phyloP scores from a whole-genome alignment of 495 filamentous ascomycete species.

The Aspergillus cavernicola region DNA sequence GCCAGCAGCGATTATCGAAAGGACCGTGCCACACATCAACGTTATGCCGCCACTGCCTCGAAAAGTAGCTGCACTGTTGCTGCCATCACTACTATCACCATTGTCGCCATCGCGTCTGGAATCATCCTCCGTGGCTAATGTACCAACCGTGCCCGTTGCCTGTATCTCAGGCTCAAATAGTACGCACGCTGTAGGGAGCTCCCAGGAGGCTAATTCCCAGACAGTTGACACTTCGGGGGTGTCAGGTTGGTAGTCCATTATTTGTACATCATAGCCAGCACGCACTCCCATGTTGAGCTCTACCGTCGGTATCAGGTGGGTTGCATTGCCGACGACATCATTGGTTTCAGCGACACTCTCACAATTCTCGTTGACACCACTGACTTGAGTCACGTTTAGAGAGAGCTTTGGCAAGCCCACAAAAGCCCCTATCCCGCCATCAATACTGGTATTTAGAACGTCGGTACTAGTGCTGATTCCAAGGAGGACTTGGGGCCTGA shows the following conservation, averaged over 20 bases:
- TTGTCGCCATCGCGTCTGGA: background rate
- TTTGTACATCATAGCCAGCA: constrained; percentile 14
- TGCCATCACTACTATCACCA: background rate
- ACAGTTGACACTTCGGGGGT: background rate
- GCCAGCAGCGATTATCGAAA: constrained; percentile 2
- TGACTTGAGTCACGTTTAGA: constrained; percentile 14
- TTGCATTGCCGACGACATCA: constrained; percentile 14
- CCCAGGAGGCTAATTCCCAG: constrained; percentile 6
- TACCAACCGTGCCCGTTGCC: background rate
- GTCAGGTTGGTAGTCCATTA: no score
- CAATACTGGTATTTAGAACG: background rate
- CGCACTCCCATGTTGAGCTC: constrained; percentile 18
- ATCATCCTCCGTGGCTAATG: background rate
- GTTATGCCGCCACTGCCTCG: background rate
- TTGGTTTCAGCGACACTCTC: constrained; percentile 10
- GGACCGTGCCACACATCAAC: background rate
- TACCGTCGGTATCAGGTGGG: constrained; percentile 17
- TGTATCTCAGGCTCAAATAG: constrained; percentile 14
- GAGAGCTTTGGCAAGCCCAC: constrained; percentile 22
- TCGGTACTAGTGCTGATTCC: constrained; percentile 18
- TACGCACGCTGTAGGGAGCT: constrained; percentile 22
- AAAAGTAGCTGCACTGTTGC: background rate
- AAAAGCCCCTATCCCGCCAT: constrained; percentile 22
- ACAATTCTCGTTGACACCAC: constrained; percentile 19
- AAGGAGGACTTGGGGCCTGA: constrained; percentile 25